phyloP scores from a whole-genome alignment of 257 asterid genomes.

The Solanum virginianum region DNA sequence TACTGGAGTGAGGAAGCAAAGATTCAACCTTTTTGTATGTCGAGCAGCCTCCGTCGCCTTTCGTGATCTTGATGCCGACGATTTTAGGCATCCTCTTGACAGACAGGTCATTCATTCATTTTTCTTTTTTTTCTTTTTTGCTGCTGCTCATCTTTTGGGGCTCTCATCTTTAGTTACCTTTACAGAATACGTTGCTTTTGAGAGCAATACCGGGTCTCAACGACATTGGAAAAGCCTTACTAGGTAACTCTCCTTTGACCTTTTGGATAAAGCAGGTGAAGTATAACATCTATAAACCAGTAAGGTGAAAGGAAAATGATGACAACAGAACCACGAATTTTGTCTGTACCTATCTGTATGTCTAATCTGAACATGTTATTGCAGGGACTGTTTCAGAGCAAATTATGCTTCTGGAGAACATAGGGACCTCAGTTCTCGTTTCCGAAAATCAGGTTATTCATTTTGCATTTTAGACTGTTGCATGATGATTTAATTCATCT shows the following conservation, averaged over 20 bases:
- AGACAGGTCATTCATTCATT: constrained; percentile 40
- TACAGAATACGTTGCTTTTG: constrained; percentile 82
- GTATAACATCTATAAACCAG: background rate
- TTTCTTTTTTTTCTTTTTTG: background rate
- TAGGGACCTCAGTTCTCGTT: constrained; percentile 87
- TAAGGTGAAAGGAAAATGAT: background rate
- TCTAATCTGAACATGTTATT: background rate
- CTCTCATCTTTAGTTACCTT: background rate
- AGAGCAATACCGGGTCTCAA: constrained; percentile 88
- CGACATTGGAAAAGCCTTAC: constrained; percentile 67
- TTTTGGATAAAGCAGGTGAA: background rate
- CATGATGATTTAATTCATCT: background rate
- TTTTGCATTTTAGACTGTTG: background rate
- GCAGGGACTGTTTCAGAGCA: constrained; percentile 85
- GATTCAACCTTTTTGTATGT: constrained; percentile 5
- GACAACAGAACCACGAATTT: background rate
- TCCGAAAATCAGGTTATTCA: constrained; percentile 58
- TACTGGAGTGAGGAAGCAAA: constrained; percentile 3
- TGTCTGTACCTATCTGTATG: background rate
- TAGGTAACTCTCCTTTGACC: constrained; percentile 31
- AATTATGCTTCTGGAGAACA: constrained; percentile 95
- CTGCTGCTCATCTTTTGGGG: background rate
- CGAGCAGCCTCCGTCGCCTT: constrained; percentile 47
- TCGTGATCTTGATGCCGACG: constrained; percentile 84
- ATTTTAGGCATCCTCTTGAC: constrained; percentile 88